phyloP scores from a whole-genome alignment of 78 protist species.

The Dictyostelium capitatum region DNA sequence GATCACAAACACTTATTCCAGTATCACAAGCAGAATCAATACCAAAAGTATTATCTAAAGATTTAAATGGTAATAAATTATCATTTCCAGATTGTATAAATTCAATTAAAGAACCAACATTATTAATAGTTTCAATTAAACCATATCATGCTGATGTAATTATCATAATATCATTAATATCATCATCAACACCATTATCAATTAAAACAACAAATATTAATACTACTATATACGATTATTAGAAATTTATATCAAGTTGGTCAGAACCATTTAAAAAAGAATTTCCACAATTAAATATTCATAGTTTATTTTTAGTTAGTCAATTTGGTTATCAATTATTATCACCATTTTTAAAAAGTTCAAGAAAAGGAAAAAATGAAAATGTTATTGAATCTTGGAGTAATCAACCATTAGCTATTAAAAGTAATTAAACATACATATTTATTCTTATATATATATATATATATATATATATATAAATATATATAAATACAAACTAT shows the following conservation, averaged over 20 bases:
- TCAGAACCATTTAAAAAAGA: slow-evolving; percentile 33
- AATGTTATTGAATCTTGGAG: slow-evolving; percentile 50
- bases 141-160: slow-evolving; percentile 39
- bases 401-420: slow-evolving; percentile 12
- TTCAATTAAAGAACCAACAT: neutral
- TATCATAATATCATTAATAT: neutral
- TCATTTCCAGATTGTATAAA: neutral
- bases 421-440: neutral
- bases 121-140: slow-evolving; percentile 38
- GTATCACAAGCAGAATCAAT: neutral
- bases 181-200: too few species aligned
- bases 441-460: neutral
- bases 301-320: slow-evolving; percentile 1
- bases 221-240: neutral
- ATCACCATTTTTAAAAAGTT: slow-evolving; percentile 17
- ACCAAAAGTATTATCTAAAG: slow-evolving; percentile 16
- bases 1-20: slow-evolving; percentile 22
- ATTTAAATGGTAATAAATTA: slow-evolving; percentile 39
- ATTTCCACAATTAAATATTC: slow-evolving; percentile 33
- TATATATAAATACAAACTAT: neutral
- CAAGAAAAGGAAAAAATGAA: neutral
- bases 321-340: slow-evolving; percentile 43
- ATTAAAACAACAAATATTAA: too few species aligned
- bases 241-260: slow-evolving; percentile 56
- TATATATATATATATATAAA: neutral